Conservation (phyloP, 305 asterid genomes). For the Fraxinus angustifolia region DNA sequence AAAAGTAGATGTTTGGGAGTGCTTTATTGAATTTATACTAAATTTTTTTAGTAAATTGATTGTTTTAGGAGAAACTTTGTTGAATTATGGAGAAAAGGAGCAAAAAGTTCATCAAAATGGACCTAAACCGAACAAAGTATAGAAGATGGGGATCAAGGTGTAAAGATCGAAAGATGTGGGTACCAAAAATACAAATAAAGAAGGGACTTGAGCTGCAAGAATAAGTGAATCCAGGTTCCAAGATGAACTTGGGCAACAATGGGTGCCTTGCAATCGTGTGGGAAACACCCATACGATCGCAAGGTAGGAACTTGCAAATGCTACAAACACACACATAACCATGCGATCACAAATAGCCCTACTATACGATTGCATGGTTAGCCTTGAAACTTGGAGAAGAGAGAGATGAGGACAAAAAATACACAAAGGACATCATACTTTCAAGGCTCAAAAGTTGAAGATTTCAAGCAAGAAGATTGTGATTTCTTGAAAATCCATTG, state of each 20-base stretch:
- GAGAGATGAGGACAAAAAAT: background rate
- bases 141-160: background rate
- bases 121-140: background rate
- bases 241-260: background rate
- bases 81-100: background rate
- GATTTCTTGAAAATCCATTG: background rate
- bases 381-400: background rate
- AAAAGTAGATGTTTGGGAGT: background rate
- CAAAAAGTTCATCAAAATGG: background rate
- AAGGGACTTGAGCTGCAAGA: background rate
- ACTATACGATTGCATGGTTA: background rate
- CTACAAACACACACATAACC: background rate
- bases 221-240: background rate
- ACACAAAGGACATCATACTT: background rate
- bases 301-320: background rate
- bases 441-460: background rate
- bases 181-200: background rate
- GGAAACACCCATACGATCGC: background rate
- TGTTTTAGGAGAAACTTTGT: background rate
- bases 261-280: background rate
- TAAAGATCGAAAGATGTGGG: background rate
- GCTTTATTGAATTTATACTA: background rate
- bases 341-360: background rate
- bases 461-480: background rate
- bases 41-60: background rate